These are phyloP conservation scores for Xerocomus amazonicus DNA, from an alignment of 1,284 basidiomycete genomes.

Conservation along the genomic window DNA sequence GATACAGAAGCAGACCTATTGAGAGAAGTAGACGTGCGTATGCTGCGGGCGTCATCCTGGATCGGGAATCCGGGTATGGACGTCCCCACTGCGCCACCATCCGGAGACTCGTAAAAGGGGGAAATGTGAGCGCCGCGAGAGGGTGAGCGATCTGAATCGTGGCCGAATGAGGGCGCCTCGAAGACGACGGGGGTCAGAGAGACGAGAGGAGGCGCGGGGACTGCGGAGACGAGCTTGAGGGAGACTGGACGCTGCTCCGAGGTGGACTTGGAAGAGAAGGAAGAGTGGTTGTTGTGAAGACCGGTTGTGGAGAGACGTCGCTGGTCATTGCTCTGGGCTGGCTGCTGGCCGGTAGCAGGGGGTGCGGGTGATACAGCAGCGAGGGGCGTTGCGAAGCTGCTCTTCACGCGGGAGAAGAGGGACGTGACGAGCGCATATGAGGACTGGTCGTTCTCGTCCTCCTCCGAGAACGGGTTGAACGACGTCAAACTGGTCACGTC, in stretches of 20 bases:
- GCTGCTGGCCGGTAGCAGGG: slow-evolving; percentile 30
- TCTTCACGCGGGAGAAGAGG: slow-evolving; percentile 74
- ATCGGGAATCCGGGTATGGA: slow-evolving; percentile 83
- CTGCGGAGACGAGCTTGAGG: slow-evolving; percentile 49
- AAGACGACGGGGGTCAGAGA: slow-evolving; percentile 79
- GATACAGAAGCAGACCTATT: slow-evolving; percentile 80
- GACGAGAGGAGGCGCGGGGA: slow-evolving; percentile 71
- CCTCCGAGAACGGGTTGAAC: slow-evolving; percentile 82
- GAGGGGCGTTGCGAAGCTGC: slow-evolving; percentile 62
- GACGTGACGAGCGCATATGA: slow-evolving; percentile 77
- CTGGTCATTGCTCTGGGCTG: slow-evolving; percentile 39
- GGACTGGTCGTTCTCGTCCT: slow-evolving; percentile 80
- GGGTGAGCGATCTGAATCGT: slow-evolving; percentile 58
- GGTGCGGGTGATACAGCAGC: slow-evolving; percentile 42
- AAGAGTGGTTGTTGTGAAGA: slow-evolving; percentile 44
- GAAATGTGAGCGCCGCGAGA: slow-evolving; percentile 50
- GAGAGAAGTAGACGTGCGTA: slow-evolving; percentile 66
- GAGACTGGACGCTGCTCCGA: slow-evolving; percentile 54
- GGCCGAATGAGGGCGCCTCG: slow-evolving; percentile 62
- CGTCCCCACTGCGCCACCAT: slow-evolving; percentile 60
- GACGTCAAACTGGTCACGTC: slow-evolving; percentile 72
- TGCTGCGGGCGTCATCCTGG: slow-evolving; percentile 76
- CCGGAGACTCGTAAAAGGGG: slow-evolving; percentile 51
- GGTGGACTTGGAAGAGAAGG: slow-evolving; percentile 43
- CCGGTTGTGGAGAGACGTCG: slow-evolving; percentile 51